Evolutionary conservation across 2,329 filamentous ascomycete species (phyloP).

Genomic region (Dryadomyces sulphureus): DNA sequence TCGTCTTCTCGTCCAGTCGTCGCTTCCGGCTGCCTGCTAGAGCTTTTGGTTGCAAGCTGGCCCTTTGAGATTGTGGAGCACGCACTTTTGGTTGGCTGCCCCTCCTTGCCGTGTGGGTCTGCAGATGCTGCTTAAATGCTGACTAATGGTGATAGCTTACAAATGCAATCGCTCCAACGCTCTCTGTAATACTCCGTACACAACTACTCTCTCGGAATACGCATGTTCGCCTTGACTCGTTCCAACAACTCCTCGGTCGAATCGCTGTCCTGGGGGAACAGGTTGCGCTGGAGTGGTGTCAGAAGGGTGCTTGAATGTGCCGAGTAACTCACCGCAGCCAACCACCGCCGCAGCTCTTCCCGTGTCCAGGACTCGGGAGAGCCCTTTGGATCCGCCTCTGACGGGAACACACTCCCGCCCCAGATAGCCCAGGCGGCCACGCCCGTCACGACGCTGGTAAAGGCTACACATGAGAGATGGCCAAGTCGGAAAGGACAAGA

Average conservation of each 20-base stretch:
- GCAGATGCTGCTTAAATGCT: too few species aligned
- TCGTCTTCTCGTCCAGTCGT: background rate
- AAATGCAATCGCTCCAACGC: too few species aligned
- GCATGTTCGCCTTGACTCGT: conserved; percentile 31
- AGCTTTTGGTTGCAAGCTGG: background rate
- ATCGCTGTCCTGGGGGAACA: conserved; percentile 28
- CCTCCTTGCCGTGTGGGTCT: background rate
- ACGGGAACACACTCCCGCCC: conserved; percentile 72
- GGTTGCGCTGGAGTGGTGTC: conserved; percentile 29
- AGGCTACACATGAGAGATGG: conserved; percentile 36
- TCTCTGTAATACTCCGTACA: background rate
- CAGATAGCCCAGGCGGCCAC: conserved; percentile 75
- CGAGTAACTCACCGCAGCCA: conserved; percentile 61
- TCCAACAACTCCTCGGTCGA: conserved; percentile 31
- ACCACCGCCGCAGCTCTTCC: conserved; percentile 68
- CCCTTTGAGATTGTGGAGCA: background rate
- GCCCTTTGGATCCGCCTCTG: conserved; percentile 60
- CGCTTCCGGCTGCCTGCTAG: background rate
- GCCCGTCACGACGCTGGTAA: conserved; percentile 67
- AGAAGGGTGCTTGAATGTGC: too few species aligned
- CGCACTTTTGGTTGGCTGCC: background rate
- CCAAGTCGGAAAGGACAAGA: background rate
- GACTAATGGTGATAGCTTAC: too few species aligned
- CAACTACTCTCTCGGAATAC: conserved; percentile 20
- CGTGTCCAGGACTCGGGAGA: conserved; percentile 58